Percentiles rank a stretch among this genome's conserved stretches.
Conservation (phyloP, 139 green algal genomes). For the Yamagishiella unicocca region DNA sequence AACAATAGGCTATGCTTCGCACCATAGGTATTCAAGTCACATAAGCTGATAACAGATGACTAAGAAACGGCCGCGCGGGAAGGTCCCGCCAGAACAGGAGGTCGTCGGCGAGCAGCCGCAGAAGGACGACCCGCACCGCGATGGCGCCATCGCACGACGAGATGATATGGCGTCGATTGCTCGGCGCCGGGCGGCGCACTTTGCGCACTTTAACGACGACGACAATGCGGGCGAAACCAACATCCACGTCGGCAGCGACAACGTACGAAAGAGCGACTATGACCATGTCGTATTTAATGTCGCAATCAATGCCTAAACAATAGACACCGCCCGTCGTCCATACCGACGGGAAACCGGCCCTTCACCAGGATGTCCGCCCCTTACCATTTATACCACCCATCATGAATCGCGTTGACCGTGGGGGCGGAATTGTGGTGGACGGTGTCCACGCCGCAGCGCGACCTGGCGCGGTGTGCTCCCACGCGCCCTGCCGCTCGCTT, state of each 20-base stretch:
- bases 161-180: conserved; percentile 32
- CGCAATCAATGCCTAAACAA: too few species aligned
- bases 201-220: conserved; percentile 30
- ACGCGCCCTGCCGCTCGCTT: too few species aligned
- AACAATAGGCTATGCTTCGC: too few species aligned
- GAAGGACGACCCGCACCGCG: background rate
- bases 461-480: too few species aligned
- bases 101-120: background rate
- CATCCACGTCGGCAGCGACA: conserved; percentile 11
- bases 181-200: conserved; percentile 26
- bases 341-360: too few species aligned
- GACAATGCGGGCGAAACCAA: background rate
- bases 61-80: background rate
- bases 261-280: background rate
- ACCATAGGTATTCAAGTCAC: too few species aligned
- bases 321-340: too few species aligned
- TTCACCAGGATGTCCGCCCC: too few species aligned
- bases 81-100: background rate
- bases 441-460: too few species aligned
- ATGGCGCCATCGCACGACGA: background rate
- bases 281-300: background rate
- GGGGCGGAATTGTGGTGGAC: too few species aligned
- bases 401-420: too few species aligned
- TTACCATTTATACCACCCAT: too few species aligned
- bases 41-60: background rate